phyloP scores from a whole-genome alignment of 306 rosid genomes.

The Cicer judaicum region DNA sequence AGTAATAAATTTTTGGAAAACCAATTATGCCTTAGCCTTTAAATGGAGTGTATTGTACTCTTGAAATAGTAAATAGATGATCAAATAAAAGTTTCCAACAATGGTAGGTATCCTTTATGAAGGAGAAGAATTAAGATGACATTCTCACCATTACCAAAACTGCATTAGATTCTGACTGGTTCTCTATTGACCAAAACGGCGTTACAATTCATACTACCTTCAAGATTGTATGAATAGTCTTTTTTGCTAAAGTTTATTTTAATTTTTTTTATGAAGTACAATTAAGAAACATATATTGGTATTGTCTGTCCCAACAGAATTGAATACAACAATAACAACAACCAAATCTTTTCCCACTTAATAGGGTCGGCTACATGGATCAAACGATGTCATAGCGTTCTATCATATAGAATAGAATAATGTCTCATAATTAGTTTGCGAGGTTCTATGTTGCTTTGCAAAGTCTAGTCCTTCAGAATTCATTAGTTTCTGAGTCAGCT shows the following conservation, averaged over 20 bases:
- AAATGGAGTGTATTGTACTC: conserved; percentile 7
- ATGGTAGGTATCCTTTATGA: conserved; percentile 4
- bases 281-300: not conserved
- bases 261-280: not conserved
- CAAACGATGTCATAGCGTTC: too few relatives aligned
- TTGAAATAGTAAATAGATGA: conserved; percentile 10
- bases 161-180: not conserved
- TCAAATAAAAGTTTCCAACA: conserved; percentile 11
- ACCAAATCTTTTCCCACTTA: too few relatives aligned
- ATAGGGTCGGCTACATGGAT: too few relatives aligned
- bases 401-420: not conserved
- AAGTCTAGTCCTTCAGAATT: conserved; percentile 16
- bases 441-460: conserved; percentile 5
- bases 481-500: not conserved
- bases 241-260: not conserved
- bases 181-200: conserved; percentile 6
- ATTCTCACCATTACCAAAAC: not conserved
- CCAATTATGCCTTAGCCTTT: conserved; percentile 6
- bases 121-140: not conserved
- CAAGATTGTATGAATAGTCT: not conserved
- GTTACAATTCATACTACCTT: conserved; percentile 3
- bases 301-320: not conserved
- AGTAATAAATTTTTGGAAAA: conserved; percentile 17
- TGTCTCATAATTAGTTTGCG: not conserved
- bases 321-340: too few relatives aligned